A percentile compares a stretch with the other conserved stretches of the same genome.
phyloP scores from a whole-genome alignment of 225 moss, liverwort and hornwort genomes.

The Neckera pumila region DNA sequence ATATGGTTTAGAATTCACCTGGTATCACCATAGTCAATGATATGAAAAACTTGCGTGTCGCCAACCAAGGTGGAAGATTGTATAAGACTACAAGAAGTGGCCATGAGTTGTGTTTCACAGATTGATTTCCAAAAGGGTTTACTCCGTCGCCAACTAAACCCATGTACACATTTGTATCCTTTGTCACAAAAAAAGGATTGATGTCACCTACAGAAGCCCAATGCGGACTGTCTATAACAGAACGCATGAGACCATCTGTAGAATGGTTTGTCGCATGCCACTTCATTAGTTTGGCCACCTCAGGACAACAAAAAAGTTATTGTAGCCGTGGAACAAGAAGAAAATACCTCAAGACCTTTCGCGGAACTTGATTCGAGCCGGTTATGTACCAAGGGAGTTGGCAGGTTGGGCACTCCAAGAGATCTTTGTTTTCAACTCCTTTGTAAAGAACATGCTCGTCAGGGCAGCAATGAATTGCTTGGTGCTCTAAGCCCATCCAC shows the following conservation, averaged over 20 bases:
- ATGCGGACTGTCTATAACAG: neutral
- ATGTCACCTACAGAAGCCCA: neutral
- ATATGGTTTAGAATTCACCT: too few relatives aligned
- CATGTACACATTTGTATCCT: neutral
- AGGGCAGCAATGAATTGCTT: neutral
- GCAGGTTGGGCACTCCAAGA: neutral
- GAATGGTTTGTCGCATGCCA: neutral
- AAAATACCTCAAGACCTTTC: neutral
- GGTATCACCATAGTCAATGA: neutral
- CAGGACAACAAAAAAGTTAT: rapidly evolving
- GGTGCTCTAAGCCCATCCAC: neutral
- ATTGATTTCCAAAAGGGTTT: neutral
- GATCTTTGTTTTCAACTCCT: rapidly evolving
- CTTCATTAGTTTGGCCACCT: neutral
- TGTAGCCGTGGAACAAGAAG: neutral
- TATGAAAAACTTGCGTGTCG: neutral
- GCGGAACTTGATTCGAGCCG: neutral
- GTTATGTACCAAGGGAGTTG: rapidly evolving
- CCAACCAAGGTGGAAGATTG: neutral
- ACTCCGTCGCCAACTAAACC: neutral
- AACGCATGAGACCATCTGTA: neutral
- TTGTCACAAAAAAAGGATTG: neutral
- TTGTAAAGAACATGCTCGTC: neutral
- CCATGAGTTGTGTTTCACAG: neutral
- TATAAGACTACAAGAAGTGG: rapidly evolving